Conservation (phyloP, 495 filamentous ascomycete genomes). For the Terfezia boudieri region DNA sequence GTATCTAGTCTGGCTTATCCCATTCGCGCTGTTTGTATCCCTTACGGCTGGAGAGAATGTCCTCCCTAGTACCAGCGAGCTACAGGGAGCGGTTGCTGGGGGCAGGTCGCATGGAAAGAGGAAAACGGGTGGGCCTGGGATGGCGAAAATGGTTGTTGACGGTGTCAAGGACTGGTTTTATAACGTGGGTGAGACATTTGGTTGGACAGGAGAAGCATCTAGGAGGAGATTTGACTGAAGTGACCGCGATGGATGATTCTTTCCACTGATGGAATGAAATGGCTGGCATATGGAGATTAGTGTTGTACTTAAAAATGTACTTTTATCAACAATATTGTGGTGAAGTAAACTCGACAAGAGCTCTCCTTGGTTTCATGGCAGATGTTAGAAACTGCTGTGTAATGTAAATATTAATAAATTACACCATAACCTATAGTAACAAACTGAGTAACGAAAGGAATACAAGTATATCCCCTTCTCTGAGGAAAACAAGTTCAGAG, state of each 20-base stretch:
- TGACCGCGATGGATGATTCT: not conserved
- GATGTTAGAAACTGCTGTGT: too few species aligned
- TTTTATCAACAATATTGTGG: too few species aligned
- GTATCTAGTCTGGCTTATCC: slow-evolving; percentile 55
- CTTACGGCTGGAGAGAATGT: slow-evolving; percentile 87
- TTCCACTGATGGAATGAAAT: not conserved
- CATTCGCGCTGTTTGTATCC: slow-evolving; percentile 85
- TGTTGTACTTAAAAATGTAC: too few species aligned
- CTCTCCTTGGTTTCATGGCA: too few species aligned
- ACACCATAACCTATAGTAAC: too few species aligned
- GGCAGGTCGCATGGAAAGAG: slow-evolving; percentile 27
- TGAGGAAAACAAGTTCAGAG: too few species aligned
- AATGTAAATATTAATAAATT: too few species aligned
- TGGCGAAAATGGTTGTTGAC: slow-evolving; percentile 80
- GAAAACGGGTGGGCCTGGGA: slow-evolving; percentile 45
- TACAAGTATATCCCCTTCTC: too few species aligned
- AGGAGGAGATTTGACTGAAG: not conserved
- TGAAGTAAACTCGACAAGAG: too few species aligned
- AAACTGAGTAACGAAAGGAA: too few species aligned
- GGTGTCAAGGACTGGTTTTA: slow-evolving; percentile 47
- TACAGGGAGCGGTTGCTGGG: not conserved
- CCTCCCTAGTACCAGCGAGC: slow-evolving; percentile 48
- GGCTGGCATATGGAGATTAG: too few species aligned
- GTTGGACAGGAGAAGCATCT: not conserved
- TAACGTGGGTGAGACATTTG: slow-evolving; percentile 17